Percentiles rank a stretch among this genome's conserved stretches.
Evolutionary conservation across 2,329 filamentous ascomycete genomes (phyloP).

Genomic region (Ophiosphaerella korrae): DNA sequence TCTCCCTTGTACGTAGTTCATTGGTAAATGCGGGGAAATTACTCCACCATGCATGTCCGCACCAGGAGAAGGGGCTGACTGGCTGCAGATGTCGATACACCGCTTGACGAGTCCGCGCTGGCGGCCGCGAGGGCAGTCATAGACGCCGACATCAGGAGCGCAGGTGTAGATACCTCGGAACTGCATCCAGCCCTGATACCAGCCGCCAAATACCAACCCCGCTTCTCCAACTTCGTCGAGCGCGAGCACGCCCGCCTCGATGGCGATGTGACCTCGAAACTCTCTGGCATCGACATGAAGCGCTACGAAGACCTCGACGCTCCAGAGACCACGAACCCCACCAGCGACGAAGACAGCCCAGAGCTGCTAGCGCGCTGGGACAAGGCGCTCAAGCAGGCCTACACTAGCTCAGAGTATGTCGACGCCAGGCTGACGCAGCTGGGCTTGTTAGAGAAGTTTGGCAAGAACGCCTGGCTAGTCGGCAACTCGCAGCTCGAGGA

Average conservation of each 20-base stretch:
- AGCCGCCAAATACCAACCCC: slow-evolving; percentile 53
- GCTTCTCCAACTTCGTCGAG: slow-evolving; percentile 69
- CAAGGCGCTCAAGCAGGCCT: slow-evolving; percentile 59
- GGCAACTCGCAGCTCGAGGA: slow-evolving; percentile 81
- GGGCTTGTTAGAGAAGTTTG: slow-evolving; percentile 75
- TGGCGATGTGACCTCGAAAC: slow-evolving; percentile 53
- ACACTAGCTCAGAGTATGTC: slow-evolving; percentile 64
- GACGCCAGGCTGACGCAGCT: slow-evolving; percentile 65
- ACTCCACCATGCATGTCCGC: slow-evolving; percentile 75
- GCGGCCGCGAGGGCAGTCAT: slow-evolving; percentile 73
- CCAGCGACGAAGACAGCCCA: slow-evolving; percentile 45
- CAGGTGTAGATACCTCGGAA: slow-evolving; percentile 52
- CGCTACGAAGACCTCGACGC: slow-evolving; percentile 82
- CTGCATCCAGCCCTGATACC: slow-evolving; percentile 65
- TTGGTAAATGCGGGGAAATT: slow-evolving; percentile 28
- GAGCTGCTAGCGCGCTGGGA: slow-evolving; percentile 55
- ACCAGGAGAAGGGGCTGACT: slow-evolving; percentile 24
- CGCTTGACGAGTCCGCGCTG: slow-evolving; percentile 68
- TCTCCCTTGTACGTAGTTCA: slow-evolving; percentile 69
- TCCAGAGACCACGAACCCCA: slow-evolving; percentile 49
- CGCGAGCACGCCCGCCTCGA: slow-evolving; percentile 72
- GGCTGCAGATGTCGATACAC: slow-evolving; percentile 75
- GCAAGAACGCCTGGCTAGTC: slow-evolving; percentile 90
- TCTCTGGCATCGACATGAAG: slow-evolving; percentile 70
- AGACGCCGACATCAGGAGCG: slow-evolving; percentile 58